Evolutionary conservation across 2,329 filamentous ascomycete genomes (phyloP).

Genomic region (Neoarthrinium moseri): DNA sequence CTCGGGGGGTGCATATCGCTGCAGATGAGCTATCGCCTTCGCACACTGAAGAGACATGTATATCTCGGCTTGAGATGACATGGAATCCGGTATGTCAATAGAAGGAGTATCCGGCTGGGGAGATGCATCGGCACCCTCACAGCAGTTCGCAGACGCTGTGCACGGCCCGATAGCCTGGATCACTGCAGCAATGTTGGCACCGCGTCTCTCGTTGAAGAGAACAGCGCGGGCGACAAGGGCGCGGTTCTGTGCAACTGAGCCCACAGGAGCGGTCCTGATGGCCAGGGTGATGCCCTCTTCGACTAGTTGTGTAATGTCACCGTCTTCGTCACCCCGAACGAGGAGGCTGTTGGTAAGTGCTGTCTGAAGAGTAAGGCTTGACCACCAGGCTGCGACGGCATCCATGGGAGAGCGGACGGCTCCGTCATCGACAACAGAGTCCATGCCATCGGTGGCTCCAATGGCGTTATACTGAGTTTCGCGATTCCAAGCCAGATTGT

Average conservation of each 20-base stretch:
- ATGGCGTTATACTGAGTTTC: conserved; percentile 67
- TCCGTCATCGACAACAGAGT: conserved; percentile 80
- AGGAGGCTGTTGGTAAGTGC: conserved; percentile 65
- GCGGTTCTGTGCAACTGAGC: conserved; percentile 67
- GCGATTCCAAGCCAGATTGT: conserved; percentile 86
- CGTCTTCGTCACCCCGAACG: conserved; percentile 45
- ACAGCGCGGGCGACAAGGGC: conserved; percentile 60
- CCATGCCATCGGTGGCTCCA: conserved; percentile 69
- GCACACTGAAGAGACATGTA: conserved; percentile 58
- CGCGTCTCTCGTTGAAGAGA: conserved; percentile 52
- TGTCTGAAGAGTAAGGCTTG: conserved; percentile 69
- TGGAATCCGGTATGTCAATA: conserved; percentile 43
- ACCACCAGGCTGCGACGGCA: conserved; percentile 89
- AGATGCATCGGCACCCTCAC: conserved; percentile 16
- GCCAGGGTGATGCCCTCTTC: conserved; percentile 63
- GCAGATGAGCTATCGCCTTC: conserved; percentile 59
- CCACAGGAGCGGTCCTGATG: conserved; percentile 71
- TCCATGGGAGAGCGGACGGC: conserved; percentile 86
- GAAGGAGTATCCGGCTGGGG: conserved; percentile 33
- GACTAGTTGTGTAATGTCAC: conserved; percentile 31
- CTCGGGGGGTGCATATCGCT: conserved; percentile 37
- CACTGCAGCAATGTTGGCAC: conserved; percentile 55
- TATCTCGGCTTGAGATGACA: conserved; percentile 48
- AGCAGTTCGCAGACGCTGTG: conserved; percentile 31
- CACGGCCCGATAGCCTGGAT: conserved; percentile 49